Percentiles rank a stretch among this genome's conserved stretches.
phyloP scores from a whole-genome alignment of 1,139 yeast genomes.

The Kodamaea plutei region DNA sequence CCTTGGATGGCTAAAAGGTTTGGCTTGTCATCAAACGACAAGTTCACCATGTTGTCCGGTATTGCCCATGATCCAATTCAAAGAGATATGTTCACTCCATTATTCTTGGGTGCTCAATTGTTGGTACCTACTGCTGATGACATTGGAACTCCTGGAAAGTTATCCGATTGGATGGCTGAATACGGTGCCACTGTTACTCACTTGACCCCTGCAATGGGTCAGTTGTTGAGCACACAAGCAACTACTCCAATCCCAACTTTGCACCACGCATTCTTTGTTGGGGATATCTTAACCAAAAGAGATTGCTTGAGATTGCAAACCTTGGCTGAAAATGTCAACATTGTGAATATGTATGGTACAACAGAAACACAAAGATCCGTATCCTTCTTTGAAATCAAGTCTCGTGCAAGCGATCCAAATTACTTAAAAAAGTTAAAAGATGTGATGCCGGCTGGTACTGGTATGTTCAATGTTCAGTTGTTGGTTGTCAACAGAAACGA shows the following conservation, averaged over 20 bases:
- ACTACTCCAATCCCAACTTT: slow-evolving; percentile 79
- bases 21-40: slow-evolving; percentile 72
- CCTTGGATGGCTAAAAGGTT: slow-evolving; percentile 97
- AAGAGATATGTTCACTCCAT: slow-evolving; percentile 97
- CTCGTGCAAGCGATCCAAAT: slow-evolving; percentile 62
- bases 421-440: slow-evolving; percentile 86
- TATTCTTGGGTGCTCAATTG: slow-evolving; percentile 89
- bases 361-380: slow-evolving; percentile 99
- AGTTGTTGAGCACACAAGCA: slow-evolving; percentile 92
- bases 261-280: slow-evolving; percentile 97
- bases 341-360: slow-evolving; percentile 98
- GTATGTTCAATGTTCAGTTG: slow-evolving; percentile 93
- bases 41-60: slow-evolving; percentile 95
- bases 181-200: slow-evolving; percentile 95
- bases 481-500: slow-evolving; percentile 91
- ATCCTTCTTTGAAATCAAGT: slow-evolving; percentile 83
- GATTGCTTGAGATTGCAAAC: slow-evolving; percentile 92
- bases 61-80: slow-evolving; percentile 99
- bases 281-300: slow-evolving; percentile 94
- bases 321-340: slow-evolving; percentile 81
- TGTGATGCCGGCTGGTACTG: slow-evolving; percentile 97
- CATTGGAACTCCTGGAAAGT: slow-evolving; percentile 95
- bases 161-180: slow-evolving; percentile 95
- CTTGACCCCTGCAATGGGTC: slow-evolving; percentile 99
- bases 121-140: slow-evolving; percentile 95